These are phyloP conservation scores for Filobasidium wieringae DNA, from an alignment of 768 basidiomycete genomes.

Conservation along the genomic window DNA sequence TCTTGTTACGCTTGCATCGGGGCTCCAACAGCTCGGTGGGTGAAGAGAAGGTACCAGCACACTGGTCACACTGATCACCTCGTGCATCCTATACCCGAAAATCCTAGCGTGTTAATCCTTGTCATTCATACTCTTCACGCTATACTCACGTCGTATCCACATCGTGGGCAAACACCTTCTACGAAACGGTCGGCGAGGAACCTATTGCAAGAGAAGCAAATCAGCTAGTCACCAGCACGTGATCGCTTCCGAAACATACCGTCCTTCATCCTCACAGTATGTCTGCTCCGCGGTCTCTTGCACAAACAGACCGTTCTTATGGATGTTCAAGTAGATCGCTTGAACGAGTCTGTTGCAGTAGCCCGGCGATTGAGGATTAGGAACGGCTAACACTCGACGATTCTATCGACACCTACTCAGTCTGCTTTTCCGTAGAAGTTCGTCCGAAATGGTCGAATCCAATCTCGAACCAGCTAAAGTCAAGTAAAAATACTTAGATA, in stretches of 20 bases:
- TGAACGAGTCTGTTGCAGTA: constrained; percentile 63
- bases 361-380: neutral
- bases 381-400: too few relatives aligned
- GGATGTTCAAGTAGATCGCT: constrained; percentile 72
- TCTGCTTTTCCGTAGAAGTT: constrained; percentile 79
- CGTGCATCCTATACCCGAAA: constrained; percentile 68
- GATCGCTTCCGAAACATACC: constrained; percentile 41
- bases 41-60: constrained; percentile 72
- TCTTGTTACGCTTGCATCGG: constrained; percentile 76
- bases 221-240: constrained; percentile 38
- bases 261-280: constrained; percentile 82
- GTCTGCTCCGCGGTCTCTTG: constrained; percentile 83
- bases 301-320: constrained; percentile 61
- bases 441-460: constrained; percentile 94
- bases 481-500: neutral
- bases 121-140: neutral
- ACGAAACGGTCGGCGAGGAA: constrained; percentile 96
- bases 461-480: constrained; percentile 74
- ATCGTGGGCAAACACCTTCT: constrained; percentile 94
- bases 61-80: constrained; percentile 95
- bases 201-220: neutral
- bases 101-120: neutral
- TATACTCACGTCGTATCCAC: constrained; percentile 59
- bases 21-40: constrained; percentile 88
- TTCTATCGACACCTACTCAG: constrained; percentile 55